Percentiles rank a stretch among this genome's conserved stretches.
These are phyloP conservation scores for Colletotrichum sp. DNA, from an alignment of 2,329 filamentous ascomycete genomes.

Conservation along the genomic window DNA sequence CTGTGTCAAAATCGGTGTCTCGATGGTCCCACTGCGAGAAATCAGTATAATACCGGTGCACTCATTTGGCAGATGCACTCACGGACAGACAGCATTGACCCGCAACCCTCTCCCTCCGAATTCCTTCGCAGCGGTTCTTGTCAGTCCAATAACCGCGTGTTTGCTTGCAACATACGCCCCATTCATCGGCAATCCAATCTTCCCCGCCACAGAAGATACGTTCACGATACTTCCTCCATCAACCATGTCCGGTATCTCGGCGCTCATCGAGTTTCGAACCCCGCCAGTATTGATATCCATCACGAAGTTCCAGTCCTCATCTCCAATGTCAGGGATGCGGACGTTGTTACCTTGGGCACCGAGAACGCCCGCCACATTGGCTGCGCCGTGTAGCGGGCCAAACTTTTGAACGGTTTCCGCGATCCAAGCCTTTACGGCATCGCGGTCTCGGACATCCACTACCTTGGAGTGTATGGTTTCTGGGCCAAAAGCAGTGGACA, in stretches of 20 bases:
- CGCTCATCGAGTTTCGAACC: constrained; percentile 54
- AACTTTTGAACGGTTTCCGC: constrained; percentile 34
- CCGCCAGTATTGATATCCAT: constrained; percentile 51
- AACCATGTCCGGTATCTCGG: constrained; percentile 47
- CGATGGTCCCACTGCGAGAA: neutral
- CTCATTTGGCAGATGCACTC: constrained; percentile 2
- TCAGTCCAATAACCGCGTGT: constrained; percentile 33
- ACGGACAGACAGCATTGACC: constrained; percentile 32
- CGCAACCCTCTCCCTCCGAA: constrained; percentile 23
- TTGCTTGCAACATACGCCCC: constrained; percentile 36
- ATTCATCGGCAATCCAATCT: constrained; percentile 33
- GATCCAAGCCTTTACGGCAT: constrained; percentile 29
- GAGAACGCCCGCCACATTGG: constrained; percentile 39
- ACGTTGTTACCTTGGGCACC: constrained; percentile 5
- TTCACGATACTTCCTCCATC: constrained; percentile 50
- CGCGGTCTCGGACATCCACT: constrained; percentile 16
- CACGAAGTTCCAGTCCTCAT: constrained; percentile 46
- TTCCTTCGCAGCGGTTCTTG: constrained; percentile 32
- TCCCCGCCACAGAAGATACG: constrained; percentile 43
- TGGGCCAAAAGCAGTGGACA: neutral
- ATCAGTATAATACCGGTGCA: neutral
- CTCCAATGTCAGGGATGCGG: constrained; percentile 30
- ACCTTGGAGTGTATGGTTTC: neutral
- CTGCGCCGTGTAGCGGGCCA: constrained; percentile 44
- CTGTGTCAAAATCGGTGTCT: neutral